Conservation (phyloP, 257 asterid genomes). For the Scutellaria minor region DNA sequence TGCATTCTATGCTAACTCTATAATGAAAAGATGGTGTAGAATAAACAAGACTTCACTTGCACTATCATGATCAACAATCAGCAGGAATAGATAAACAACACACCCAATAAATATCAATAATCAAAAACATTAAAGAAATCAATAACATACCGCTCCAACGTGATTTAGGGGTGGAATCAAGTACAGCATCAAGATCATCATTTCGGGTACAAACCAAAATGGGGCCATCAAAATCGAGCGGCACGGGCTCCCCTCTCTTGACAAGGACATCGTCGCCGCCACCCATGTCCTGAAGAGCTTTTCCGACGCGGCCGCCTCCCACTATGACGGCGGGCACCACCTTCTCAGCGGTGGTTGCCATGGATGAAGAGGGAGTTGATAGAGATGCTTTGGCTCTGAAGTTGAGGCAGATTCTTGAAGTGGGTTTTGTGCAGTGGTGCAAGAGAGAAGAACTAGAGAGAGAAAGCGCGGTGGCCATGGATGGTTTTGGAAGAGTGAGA, state of each 20-base stretch:
- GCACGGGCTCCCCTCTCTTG: constrained; percentile 88
- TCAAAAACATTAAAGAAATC: not conserved
- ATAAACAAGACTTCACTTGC: not conserved
- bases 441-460: constrained; percentile 55
- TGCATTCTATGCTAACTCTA: not conserved
- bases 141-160: constrained; percentile 80
- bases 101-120: not conserved
- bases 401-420: constrained; percentile 39
- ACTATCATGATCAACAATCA: constrained; percentile 19
- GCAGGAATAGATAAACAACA: not conserved
- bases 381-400: constrained; percentile 48
- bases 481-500: constrained; percentile 41
- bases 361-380: constrained; percentile 47
- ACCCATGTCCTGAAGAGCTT: constrained; percentile 90
- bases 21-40: too few species aligned
- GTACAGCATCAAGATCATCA: constrained; percentile 92
- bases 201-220: constrained; percentile 92
- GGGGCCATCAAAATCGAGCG: constrained; percentile 79
- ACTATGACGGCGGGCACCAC: constrained; percentile 86
- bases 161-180: constrained; percentile 80
- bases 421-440: constrained; percentile 46
- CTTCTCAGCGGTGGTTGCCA: constrained; percentile 57
- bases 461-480: constrained; percentile 50
- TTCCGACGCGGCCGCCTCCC: constrained; percentile 97
- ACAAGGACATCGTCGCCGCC: constrained; percentile 73